Conservation (phyloP, 805 yeast genomes). For the Jamesozyma hellenica region DNA sequence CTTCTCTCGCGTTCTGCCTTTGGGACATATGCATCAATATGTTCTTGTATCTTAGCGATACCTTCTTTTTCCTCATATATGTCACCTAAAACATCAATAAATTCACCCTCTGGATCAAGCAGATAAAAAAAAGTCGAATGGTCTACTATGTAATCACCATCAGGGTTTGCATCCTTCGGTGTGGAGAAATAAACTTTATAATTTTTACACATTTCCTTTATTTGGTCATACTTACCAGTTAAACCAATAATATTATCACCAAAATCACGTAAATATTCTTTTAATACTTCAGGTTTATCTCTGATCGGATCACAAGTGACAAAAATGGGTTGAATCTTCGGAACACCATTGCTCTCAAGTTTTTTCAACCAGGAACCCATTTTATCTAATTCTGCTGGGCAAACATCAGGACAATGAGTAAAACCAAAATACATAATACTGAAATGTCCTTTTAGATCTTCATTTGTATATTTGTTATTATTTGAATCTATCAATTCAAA, state of each 20-base stretch:
- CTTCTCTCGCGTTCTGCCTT: slow-evolving; percentile 56
- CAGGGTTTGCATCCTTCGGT: slow-evolving; percentile 83
- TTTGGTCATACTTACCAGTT: slow-evolving; percentile 81
- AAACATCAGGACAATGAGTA: slow-evolving; percentile 94
- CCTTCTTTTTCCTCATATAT: slow-evolving; percentile 74
- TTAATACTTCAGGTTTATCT: slow-evolving; percentile 76
- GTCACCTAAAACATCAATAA: slow-evolving; percentile 89
- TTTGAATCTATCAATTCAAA: slow-evolving; percentile 62
- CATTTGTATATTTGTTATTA: slow-evolving; percentile 64
- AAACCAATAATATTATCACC: slow-evolving; percentile 82
- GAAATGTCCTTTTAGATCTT: slow-evolving; percentile 68
- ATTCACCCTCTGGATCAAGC: slow-evolving; percentile 95
- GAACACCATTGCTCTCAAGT: slow-evolving; percentile 44
- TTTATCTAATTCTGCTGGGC: slow-evolving; percentile 95
- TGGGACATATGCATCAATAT: slow-evolving; percentile 70
- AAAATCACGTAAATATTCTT: slow-evolving; percentile 75
- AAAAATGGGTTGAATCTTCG: slow-evolving; percentile 69
- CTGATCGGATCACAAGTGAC: slow-evolving; percentile 95
- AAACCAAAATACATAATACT: slow-evolving; percentile 85
- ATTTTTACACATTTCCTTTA: slow-evolving; percentile 74
- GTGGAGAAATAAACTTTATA: slow-evolving; percentile 95
- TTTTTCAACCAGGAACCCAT: slow-evolving; percentile 55
- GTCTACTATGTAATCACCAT: slow-evolving; percentile 91
- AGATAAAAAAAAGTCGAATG: slow-evolving; percentile 93
- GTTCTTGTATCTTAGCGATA: slow-evolving; percentile 62